Percentiles rank a stretch among this genome's conserved stretches.
Evolutionary conservation across 768 basidiomycete genomes (phyloP).

Genomic region (Tubosaeta sp.): DNA sequence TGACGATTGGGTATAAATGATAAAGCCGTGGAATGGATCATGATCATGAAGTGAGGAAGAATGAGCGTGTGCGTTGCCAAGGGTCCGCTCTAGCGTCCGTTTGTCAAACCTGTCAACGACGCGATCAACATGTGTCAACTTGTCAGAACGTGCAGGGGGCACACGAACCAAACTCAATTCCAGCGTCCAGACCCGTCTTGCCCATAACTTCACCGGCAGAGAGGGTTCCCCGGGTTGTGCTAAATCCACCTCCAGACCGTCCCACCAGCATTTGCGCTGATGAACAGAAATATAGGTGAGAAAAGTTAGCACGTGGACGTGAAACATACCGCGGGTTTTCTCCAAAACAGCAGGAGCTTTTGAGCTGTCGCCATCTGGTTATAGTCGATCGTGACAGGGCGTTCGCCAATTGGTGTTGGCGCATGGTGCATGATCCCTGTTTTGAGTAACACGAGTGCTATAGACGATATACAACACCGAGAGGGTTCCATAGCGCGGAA

Average conservation of each 20-base stretch:
- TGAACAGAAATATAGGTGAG: neutral
- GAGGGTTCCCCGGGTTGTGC: slow-evolving; percentile 51
- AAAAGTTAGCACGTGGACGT: neutral
- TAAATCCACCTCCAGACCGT: slow-evolving; percentile 88
- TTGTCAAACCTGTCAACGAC: slow-evolving; percentile 16
- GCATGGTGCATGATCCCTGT: slow-evolving; percentile 85
- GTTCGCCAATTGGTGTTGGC: slow-evolving; percentile 49
- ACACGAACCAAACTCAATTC: slow-evolving; percentile 83
- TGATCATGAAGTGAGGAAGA: slow-evolving; percentile 15
- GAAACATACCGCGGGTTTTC: slow-evolving; percentile 92
- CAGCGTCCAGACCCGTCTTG: slow-evolving; percentile 95
- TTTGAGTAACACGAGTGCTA: slow-evolving; percentile 94
- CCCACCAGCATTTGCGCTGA: slow-evolving; percentile 99
- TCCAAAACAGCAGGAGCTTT: slow-evolving; percentile 95
- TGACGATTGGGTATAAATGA: slow-evolving; percentile 24
- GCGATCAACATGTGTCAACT: neutral
- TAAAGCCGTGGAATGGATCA: slow-evolving; percentile 15
- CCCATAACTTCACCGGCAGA: slow-evolving; percentile 85
- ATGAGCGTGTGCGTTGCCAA: slow-evolving; percentile 3
- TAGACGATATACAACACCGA: slow-evolving; percentile 96
- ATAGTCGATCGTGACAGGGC: slow-evolving; percentile 79
- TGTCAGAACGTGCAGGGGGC: neutral
- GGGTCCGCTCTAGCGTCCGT: neutral
- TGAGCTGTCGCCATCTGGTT: slow-evolving; percentile 96
- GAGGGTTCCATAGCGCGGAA: slow-evolving; percentile 94